A percentile compares a stretch with the other conserved stretches of the same genome.
Conservation (phyloP, 495 filamentous ascomycete genomes). For the Penicillium parvum region DNA sequence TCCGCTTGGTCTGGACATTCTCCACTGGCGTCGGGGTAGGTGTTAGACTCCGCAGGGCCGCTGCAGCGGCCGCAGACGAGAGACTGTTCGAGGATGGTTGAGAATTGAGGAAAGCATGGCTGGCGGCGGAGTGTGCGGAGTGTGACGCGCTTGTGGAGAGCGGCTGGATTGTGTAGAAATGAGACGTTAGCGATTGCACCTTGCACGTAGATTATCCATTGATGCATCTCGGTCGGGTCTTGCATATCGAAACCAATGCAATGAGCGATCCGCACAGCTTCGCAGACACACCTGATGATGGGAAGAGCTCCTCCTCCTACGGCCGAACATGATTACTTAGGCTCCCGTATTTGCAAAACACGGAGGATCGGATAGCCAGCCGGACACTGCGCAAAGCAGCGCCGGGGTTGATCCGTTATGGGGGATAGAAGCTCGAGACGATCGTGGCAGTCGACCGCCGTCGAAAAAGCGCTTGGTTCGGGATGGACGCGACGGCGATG, state of each 20-base stretch:
- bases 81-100: conserved; percentile 60
- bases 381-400: conserved; percentile 28
- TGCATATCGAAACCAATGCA: neutral
- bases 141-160: conserved; percentile 57
- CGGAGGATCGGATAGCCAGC: conserved; percentile 14
- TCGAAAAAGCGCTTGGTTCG: conserved; percentile 5
- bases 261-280: no score
- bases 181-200: conserved; percentile 5
- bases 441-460: conserved; percentile 5
- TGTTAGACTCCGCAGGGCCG: conserved; percentile 72
- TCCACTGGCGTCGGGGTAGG: conserved; percentile 71
- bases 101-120: conserved; percentile 70
- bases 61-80: conserved; percentile 78
- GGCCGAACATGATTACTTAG: conserved; percentile 47
- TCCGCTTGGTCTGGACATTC: conserved; percentile 83
- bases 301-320: conserved; percentile 46
- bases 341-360: neutral
- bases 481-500: neutral
- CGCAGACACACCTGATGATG: conserved; percentile 52
- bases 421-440: conserved; percentile 12
- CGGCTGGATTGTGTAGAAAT: conserved; percentile 32
- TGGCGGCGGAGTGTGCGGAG: conserved; percentile 69
- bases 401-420: conserved; percentile 23
- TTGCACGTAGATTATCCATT: neutral
- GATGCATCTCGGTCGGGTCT: no score